Conservation (phyloP, 2,329 filamentous ascomycete species). For the Paramyrothecium sp. region DNA sequence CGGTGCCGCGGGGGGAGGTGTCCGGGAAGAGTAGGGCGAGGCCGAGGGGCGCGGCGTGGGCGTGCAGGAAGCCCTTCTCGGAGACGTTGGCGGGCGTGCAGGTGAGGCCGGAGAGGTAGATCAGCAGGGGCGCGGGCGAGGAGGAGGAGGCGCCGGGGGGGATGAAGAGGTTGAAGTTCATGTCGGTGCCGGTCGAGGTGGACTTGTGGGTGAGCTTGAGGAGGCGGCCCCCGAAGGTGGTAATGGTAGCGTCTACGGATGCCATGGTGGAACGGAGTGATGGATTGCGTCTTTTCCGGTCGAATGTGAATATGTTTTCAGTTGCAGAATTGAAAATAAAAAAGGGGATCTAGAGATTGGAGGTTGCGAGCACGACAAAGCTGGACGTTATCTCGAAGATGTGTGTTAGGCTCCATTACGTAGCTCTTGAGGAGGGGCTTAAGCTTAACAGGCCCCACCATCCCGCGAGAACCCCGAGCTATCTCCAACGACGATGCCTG, state of each 20-base stretch:
- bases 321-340: no score
- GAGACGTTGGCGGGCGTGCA: conserved; percentile 88
- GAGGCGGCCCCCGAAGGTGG: conserved; percentile 90
- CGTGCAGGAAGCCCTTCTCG: conserved; percentile 88
- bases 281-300: neutral
- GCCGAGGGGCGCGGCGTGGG: conserved; percentile 72
- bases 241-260: conserved; percentile 84
- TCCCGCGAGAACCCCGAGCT: conserved; percentile 12
- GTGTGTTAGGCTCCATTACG: conserved; percentile 8
- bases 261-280: conserved; percentile 57
- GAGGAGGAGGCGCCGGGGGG: conserved; percentile 64
- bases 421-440: conserved; percentile 4
- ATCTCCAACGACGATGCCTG: conserved; percentile 7
- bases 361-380: neutral
- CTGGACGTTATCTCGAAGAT: neutral
- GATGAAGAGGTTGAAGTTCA: conserved; percentile 91
- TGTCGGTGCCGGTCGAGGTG: conserved; percentile 75
- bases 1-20: conserved; percentile 83
- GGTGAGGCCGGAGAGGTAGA: conserved; percentile 92
- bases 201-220: conserved; percentile 91
- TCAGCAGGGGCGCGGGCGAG: conserved; percentile 71
- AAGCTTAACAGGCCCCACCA: conserved; percentile 1
- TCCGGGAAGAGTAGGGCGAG: conserved; percentile 96
- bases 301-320: conserved; percentile 3
- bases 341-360: neutral